Evolutionary conservation across 148 eudicot species (phyloP).

Genomic region (Diospyros kaki): DNA sequence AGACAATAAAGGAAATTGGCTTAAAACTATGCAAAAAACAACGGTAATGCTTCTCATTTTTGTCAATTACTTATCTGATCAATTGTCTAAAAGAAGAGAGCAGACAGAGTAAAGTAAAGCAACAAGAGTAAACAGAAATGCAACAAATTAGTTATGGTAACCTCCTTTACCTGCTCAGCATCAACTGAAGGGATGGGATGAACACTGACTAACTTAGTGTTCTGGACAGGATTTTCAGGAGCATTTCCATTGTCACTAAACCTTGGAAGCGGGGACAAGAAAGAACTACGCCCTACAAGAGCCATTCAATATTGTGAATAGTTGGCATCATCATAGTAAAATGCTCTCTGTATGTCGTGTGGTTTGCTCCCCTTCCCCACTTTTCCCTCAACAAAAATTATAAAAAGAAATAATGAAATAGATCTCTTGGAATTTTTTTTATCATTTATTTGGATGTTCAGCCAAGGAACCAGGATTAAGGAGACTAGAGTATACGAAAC

Average conservation of each 20-base stretch:
- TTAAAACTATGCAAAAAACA: not conserved
- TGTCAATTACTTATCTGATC: not conserved
- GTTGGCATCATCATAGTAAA: not conserved
- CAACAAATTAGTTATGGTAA: conserved; percentile 12
- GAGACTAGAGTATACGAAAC: not conserved
- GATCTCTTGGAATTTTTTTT: not conserved
- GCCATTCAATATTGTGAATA: not conserved
- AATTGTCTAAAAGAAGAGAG: not conserved
- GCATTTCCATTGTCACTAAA: conserved; percentile 30
- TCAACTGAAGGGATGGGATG: conserved; percentile 49
- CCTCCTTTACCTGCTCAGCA: conserved; percentile 42
- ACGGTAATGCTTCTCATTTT: not conserved
- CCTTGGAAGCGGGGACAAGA: conserved; percentile 34
- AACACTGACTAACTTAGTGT: conserved; percentile 35
- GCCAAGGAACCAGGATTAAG: not conserved
- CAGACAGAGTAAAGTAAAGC: not conserved
- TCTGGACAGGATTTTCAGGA: conserved; percentile 26
- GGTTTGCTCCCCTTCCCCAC: too few species aligned
- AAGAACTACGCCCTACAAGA: conserved; percentile 46
- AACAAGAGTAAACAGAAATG: not conserved
- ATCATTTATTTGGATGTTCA: not conserved
- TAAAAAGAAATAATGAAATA: too few species aligned
- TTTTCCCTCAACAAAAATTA: too few species aligned
- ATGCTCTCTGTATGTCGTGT: not conserved
- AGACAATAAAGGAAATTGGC: not conserved